Percentiles rank a stretch among this genome's conserved stretches.
phyloP scores from a whole-genome alignment of 1,139 yeast genomes.

The Sugiyamaella pinicola region DNA sequence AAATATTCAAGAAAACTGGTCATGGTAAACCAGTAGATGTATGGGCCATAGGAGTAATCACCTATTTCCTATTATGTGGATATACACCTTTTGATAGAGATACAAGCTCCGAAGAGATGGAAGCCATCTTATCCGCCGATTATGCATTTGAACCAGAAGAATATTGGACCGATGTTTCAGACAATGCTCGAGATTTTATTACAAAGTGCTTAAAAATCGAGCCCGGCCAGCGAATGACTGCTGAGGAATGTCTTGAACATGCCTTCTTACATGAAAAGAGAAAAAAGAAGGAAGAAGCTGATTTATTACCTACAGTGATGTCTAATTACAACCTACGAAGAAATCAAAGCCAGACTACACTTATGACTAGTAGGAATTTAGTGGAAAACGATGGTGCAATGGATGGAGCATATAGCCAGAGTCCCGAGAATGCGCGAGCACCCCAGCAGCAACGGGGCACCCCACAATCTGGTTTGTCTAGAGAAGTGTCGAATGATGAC shows the following conservation, averaged over 20 bases:
- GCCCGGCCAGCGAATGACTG: constrained; percentile 51
- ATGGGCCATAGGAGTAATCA: constrained; percentile 77
- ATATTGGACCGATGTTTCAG: constrained; percentile 59
- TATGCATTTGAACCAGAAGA: constrained; percentile 62
- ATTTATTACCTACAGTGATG: constrained; percentile 43
- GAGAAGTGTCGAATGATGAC: constrained; percentile 23
- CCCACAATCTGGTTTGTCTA: constrained; percentile 23
- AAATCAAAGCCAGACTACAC: constrained; percentile 26
- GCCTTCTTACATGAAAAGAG: constrained; percentile 46
- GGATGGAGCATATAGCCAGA: constrained; percentile 43
- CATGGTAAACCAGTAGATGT: constrained; percentile 66
- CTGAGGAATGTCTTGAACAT: constrained; percentile 52
- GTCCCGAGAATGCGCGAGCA: constrained; percentile 36
- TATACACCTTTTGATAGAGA: constrained; percentile 83
- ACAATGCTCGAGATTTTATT: constrained; percentile 61
- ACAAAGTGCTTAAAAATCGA: constrained; percentile 56
- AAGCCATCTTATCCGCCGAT: constrained; percentile 60
- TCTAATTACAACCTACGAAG: constrained; percentile 37
- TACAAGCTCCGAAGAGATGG: constrained; percentile 65
- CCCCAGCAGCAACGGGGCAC: constrained; percentile 17
- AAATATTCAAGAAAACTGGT: constrained; percentile 55
- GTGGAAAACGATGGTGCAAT: constrained; percentile 33
- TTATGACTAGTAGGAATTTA: constrained; percentile 19
- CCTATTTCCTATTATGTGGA: constrained; percentile 72
- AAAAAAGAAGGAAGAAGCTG: constrained; percentile 33